phyloP scores from a whole-genome alignment of 257 asterid genomes.

The Scutellaria baicalensis region DNA sequence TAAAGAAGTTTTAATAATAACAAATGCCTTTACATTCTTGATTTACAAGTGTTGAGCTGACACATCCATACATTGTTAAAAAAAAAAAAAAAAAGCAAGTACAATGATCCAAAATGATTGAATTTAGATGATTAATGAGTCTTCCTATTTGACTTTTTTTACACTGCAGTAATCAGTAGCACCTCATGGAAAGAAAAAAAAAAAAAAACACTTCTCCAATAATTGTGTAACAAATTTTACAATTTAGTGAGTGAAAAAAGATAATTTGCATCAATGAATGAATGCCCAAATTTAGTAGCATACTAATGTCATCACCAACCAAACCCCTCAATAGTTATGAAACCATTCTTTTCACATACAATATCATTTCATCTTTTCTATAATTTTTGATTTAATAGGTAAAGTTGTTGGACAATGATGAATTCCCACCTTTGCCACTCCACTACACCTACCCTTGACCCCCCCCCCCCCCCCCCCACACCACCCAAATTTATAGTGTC shows the following conservation, averaged over 20 bases:
- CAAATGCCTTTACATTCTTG: not conserved
- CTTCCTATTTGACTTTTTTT: constrained; percentile 3
- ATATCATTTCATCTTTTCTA: not conserved
- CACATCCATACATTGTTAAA: not conserved
- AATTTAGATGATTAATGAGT: constrained; percentile 6
- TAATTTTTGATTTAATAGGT: constrained; percentile 12
- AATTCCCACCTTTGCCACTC: constrained; percentile 26
- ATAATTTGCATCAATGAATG: not conserved
- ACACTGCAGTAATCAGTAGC: constrained; percentile 4
- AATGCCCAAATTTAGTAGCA: not conserved
- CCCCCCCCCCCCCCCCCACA: not conserved
- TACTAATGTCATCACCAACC: constrained; percentile 20
- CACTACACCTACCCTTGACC: constrained; percentile 6
- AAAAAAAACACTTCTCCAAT: not conserved
- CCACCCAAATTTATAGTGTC: not conserved
- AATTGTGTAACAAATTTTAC: no score
- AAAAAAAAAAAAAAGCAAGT: not conserved
- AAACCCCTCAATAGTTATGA: constrained; percentile 9
- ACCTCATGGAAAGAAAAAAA: no score
- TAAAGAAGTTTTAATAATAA: not conserved
- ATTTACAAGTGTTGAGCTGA: not conserved
- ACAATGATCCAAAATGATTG: constrained; percentile 11
- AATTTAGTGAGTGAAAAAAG: no score
- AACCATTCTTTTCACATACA: not conserved
- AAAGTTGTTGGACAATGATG: constrained; percentile 26